These are phyloP conservation scores for Neurospora sp. DNA, from an alignment of 495 filamentous ascomycete species.

Conservation along the genomic window DNA sequence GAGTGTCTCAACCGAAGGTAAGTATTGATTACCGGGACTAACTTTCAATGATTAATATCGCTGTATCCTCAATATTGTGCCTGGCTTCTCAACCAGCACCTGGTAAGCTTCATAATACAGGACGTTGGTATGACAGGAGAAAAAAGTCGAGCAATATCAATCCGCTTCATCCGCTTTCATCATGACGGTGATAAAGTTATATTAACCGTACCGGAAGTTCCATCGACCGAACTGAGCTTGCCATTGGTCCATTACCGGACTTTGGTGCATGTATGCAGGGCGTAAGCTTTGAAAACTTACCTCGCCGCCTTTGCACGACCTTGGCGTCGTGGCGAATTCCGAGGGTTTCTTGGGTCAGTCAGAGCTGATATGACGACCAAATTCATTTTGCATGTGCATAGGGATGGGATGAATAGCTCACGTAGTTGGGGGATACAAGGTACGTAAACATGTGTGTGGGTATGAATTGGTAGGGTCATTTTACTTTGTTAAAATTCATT, in stretches of 20 bases:
- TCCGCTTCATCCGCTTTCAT: neutral
- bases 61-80: neutral
- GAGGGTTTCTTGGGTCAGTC: neutral
- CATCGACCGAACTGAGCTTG: neutral
- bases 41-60: neutral
- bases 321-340: neutral
- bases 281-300: neutral
- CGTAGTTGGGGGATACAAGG: neutral
- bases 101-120: neutral
- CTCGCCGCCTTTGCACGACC: neutral
- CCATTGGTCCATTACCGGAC: neutral
- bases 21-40: neutral
- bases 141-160: neutral
- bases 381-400: neutral
- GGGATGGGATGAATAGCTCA: neutral
- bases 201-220: neutral
- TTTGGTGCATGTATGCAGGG: neutral
- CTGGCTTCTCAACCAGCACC: neutral
- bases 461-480: neutral
- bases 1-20: neutral
- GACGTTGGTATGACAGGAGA: neutral
- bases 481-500: neutral
- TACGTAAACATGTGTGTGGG: neutral
- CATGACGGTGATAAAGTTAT: neutral
- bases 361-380: neutral